phyloP scores from a whole-genome alignment of 2,329 filamentous ascomycete species.

The Magnaporthiopsis incrustans region DNA sequence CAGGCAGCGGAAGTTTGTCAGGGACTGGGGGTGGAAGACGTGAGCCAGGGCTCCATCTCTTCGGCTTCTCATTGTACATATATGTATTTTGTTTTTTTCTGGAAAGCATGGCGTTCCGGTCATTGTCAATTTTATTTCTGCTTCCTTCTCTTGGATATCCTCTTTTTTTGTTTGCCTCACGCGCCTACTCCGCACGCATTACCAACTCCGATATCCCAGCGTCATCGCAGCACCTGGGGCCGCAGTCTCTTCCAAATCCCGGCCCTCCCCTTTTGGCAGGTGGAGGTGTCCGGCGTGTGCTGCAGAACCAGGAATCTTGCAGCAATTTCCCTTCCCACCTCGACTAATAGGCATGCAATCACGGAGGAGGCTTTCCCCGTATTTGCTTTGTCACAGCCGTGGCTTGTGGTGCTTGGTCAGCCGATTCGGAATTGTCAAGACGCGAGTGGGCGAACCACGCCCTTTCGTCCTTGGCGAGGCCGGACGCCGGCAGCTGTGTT shows the following conservation, averaged over 20 bases:
- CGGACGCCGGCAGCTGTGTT: no score
- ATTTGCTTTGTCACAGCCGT: not conserved
- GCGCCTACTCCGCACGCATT: not conserved
- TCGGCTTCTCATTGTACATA: not conserved
- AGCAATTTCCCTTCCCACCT: no score
- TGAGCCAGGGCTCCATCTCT: not conserved
- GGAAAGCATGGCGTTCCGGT: not conserved
- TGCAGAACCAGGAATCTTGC: not conserved
- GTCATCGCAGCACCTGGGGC: not conserved
- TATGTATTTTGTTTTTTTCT: not conserved
- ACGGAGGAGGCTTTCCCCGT: no score
- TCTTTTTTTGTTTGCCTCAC: not conserved
- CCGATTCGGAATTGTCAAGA: not conserved
- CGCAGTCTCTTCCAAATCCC: no score
- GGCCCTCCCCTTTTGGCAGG: not conserved
- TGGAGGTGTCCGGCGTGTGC: not conserved
- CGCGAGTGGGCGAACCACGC: not conserved
- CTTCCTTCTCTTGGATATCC: not conserved
- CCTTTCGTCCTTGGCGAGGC: no score
- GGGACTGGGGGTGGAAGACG: constrained; percentile 17
- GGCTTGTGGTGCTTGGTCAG: not conserved
- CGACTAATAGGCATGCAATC: no score
- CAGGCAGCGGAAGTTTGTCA: constrained; percentile 12
- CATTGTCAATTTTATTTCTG: not conserved
- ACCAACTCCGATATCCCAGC: no score